Evolutionary conservation across 2,329 filamentous ascomycete species (phyloP).

Genomic region (Fusarium subtropicale): DNA sequence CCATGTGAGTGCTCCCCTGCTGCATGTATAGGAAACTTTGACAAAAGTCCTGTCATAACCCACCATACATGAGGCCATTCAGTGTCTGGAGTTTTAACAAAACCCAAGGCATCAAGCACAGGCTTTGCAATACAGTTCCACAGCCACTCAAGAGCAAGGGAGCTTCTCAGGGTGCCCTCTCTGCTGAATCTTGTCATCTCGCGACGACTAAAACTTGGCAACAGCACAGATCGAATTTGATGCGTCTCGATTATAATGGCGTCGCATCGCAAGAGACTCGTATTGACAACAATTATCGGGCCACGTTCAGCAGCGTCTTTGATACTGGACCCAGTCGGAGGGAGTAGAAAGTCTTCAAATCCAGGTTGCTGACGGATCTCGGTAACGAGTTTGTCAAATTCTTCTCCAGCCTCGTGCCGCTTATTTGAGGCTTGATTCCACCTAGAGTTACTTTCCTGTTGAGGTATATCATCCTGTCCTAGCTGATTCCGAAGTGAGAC

Average conservation of each 20-base stretch:
- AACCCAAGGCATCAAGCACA: background rate
- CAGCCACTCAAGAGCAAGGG: background rate
- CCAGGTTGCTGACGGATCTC: background rate
- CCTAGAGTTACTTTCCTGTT: background rate
- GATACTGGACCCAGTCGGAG: rapidly evolving
- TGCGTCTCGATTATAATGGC: background rate
- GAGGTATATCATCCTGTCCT: background rate
- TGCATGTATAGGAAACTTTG: background rate
- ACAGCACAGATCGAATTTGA: background rate
- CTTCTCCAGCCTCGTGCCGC: background rate
- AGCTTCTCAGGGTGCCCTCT: background rate
- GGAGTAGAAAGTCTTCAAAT: background rate
- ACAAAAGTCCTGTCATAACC: background rate
- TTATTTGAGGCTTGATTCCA: background rate
- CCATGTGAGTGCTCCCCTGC: background rate
- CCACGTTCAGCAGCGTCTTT: rapidly evolving
- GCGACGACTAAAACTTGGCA: background rate
- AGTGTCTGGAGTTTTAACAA: background rate
- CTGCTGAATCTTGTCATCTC: background rate
- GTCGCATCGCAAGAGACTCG: background rate
- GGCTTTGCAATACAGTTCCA: background rate
- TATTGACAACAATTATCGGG: background rate
- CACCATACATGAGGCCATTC: constrained; percentile 3
- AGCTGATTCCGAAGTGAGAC: background rate
- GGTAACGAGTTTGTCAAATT: background rate